These are phyloP conservation scores for Apiospora pterosperma DNA, from an alignment of 2,329 filamentous ascomycete species.

Conservation along the genomic window DNA sequence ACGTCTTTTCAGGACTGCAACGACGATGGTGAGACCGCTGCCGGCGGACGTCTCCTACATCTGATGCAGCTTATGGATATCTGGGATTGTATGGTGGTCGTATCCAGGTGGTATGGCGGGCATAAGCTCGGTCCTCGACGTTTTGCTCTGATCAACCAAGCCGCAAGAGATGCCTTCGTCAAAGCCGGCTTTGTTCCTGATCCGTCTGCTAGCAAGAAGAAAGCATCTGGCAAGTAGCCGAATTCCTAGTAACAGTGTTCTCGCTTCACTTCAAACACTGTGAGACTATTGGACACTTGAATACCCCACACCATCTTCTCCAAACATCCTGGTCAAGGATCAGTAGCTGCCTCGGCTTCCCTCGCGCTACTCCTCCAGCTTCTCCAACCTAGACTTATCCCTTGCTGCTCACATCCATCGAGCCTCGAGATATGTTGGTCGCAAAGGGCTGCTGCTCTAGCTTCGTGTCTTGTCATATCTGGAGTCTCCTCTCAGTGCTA, in stretches of 20 bases:
- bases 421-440: neutral
- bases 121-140: conserved; percentile 83
- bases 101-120: conserved; percentile 93
- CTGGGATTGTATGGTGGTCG: conserved; percentile 90
- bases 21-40: conserved; percentile 93
- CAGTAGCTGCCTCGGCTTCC: neutral
- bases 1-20: conserved; percentile 82
- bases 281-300: neutral
- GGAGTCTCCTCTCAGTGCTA: neutral
- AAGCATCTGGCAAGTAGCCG: conserved; percentile 25
- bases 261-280: neutral
- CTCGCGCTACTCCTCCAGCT: neutral
- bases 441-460: neutral
- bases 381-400: neutral
- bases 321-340: neutral
- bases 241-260: neutral
- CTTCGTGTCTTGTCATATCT: neutral
- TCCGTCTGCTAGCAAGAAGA: conserved; percentile 40
- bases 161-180: conserved; percentile 79
- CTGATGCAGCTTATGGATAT: conserved; percentile 93
- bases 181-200: conserved; percentile 68
- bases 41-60: conserved; percentile 79
- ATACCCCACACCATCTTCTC: neutral
- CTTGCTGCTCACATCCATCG: neutral
- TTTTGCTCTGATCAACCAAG: conserved; percentile 86